These are phyloP conservation scores for Leptographium radiaticola DNA, from an alignment of 2,329 filamentous ascomycete species.

Conservation along the genomic window DNA sequence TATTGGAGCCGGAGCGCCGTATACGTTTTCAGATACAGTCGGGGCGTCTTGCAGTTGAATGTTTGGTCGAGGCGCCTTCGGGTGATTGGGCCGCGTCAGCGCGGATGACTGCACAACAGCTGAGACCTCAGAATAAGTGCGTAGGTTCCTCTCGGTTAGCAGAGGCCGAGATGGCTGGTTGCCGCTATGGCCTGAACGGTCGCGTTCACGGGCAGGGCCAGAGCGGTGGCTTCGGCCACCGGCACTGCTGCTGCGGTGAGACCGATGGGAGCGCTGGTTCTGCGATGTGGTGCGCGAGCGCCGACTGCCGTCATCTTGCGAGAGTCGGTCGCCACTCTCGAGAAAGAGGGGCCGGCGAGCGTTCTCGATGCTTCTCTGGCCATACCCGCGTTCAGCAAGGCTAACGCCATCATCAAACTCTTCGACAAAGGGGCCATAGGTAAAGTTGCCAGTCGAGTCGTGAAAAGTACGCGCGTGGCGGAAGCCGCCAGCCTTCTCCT, in stretches of 20 bases:
- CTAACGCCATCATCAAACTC: slow-evolving; percentile 15
- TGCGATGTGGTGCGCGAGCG: slow-evolving; percentile 19
- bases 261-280: slow-evolving; percentile 20
- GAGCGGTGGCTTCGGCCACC: slow-evolving; percentile 10
- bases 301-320: slow-evolving; percentile 15
- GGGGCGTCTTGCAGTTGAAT: neutral
- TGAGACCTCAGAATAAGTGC: slow-evolving; percentile 39
- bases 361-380: slow-evolving; percentile 5
- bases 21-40: neutral
- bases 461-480: slow-evolving; percentile 51
- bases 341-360: slow-evolving; percentile 10
- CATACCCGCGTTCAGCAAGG: slow-evolving; percentile 9
- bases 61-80: slow-evolving; percentile 9
- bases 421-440: slow-evolving; percentile 16
- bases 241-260: slow-evolving; percentile 20
- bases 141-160: slow-evolving; percentile 40
- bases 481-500: slow-evolving; percentile 32
- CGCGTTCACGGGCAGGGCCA: neutral
- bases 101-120: slow-evolving; percentile 30
- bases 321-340: slow-evolving; percentile 16
- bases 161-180: slow-evolving; percentile 19
- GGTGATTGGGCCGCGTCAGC: slow-evolving; percentile 23
- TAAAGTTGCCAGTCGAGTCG: slow-evolving; percentile 11
- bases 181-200: neutral
- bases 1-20: slow-evolving; percentile 7